Evolutionary conservation across 1,284 basidiomycete species (phyloP).

Genomic region (Leccinum griseonigrum): DNA sequence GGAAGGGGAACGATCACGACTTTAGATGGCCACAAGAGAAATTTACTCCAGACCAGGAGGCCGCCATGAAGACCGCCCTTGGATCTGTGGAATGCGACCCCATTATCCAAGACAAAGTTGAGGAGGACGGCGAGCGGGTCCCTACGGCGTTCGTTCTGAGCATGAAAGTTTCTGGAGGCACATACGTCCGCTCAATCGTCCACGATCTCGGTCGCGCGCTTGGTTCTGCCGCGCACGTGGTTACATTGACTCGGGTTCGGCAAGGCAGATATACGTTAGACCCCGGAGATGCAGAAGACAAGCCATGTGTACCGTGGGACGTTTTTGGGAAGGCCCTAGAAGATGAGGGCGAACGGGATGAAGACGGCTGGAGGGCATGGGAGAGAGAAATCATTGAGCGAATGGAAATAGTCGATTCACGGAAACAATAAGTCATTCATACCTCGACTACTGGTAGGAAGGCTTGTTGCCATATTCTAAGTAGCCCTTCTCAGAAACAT

Average conservation of each 20-base stretch:
- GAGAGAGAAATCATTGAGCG: slow-evolving; percentile 65
- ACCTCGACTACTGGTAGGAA: background rate
- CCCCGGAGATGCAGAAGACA: slow-evolving; percentile 36
- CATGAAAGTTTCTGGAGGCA: slow-evolving; percentile 94
- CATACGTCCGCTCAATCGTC: slow-evolving; percentile 92
- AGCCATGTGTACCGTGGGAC: slow-evolving; percentile 73
- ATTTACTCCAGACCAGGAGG: slow-evolving; percentile 68
- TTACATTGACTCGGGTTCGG: slow-evolving; percentile 80
- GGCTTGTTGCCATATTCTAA: background rate
- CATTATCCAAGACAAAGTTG: slow-evolving; percentile 30
- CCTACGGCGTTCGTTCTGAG: slow-evolving; percentile 84
- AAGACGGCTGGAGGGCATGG: slow-evolving; percentile 69
- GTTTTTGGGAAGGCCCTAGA: slow-evolving; percentile 68
- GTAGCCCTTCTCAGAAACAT: background rate
- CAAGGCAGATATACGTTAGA: slow-evolving; percentile 78
- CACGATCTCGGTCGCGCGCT: slow-evolving; percentile 86
- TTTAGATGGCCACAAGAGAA: slow-evolving; percentile 74
- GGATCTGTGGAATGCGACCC: slow-evolving; percentile 39
- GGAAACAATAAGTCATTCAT: slow-evolving; percentile 17
- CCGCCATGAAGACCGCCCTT: slow-evolving; percentile 66
- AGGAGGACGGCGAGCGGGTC: slow-evolving; percentile 39
- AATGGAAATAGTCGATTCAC: slow-evolving; percentile 52
- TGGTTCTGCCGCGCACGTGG: slow-evolving; percentile 87
- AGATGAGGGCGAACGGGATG: slow-evolving; percentile 51
- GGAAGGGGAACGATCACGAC: slow-evolving; percentile 62